Conservation (phyloP, 2,329 filamentous ascomycete genomes). For the Alternaria rosae region DNA sequence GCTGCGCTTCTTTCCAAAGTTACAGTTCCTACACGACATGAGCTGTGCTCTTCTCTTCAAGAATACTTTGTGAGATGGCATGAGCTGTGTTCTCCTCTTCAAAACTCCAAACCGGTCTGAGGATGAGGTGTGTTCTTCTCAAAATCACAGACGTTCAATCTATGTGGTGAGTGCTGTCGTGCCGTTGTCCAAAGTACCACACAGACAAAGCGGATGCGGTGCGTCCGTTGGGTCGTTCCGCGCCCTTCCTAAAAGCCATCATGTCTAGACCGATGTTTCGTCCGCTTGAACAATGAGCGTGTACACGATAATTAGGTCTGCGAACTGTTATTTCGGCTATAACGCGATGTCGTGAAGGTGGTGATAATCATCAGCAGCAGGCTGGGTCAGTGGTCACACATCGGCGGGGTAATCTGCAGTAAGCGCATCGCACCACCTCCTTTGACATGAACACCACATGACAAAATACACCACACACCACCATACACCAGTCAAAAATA, state of each 20-base stretch:
- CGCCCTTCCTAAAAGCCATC: background rate
- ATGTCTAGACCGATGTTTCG: background rate
- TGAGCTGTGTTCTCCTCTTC: background rate
- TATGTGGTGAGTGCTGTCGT: background rate
- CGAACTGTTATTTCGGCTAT: background rate
- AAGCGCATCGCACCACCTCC: background rate
- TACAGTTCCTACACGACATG: too few species aligned
- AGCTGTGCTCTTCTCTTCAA: background rate
- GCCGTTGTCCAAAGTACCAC: rapidly evolving
- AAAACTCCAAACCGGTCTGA: background rate
- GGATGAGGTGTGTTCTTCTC: background rate
- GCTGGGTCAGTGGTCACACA: background rate
- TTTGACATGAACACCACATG: background rate
- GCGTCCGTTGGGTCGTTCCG: background rate
- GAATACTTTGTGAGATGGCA: background rate
- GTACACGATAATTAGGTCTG: background rate
- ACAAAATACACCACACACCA: background rate
- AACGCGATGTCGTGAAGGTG: background rate
- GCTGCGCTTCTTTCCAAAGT: background rate
- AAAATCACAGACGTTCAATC: background rate
- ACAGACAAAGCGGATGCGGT: too few species aligned
- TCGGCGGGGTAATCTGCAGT: background rate
- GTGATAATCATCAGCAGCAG: background rate
- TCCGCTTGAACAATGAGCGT: background rate
- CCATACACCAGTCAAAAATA: background rate